Conservation (phyloP, 2,329 filamentous ascomycete species). For the Fusarium musae region DNA sequence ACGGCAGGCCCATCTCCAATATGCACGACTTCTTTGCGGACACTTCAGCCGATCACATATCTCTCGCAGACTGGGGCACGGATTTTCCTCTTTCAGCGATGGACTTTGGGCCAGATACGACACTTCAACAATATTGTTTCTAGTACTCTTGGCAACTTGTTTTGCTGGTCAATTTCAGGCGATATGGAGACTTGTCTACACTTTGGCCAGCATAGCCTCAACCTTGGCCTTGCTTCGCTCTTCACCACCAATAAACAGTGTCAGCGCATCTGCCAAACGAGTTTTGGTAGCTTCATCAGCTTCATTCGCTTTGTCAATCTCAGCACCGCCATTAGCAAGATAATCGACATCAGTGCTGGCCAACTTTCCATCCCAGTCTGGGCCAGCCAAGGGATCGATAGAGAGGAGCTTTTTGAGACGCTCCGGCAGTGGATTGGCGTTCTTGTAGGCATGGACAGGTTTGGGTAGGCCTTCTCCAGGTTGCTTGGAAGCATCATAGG, state of each 20-base stretch:
- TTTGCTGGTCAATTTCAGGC: neutral
- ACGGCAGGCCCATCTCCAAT: neutral
- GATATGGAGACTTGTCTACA: neutral
- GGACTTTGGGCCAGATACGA: neutral
- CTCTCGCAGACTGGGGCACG: neutral
- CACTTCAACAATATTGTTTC: neutral
- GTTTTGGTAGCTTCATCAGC: conserved; percentile 51
- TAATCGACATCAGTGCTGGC: conserved; percentile 57
- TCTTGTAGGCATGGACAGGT: conserved; percentile 53
- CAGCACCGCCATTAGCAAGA: conserved; percentile 56
- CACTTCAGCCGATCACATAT: neutral
- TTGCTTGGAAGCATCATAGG: conserved; percentile 51
- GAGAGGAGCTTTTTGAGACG: conserved; percentile 50
- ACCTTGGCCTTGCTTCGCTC: conserved; percentile 52
- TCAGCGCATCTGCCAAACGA: conserved; percentile 53
- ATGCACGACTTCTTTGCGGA: neutral
- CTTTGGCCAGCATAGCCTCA: conserved; percentile 41
- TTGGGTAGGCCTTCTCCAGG: conserved; percentile 54
- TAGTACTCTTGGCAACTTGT: neutral
- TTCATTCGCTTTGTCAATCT: conserved; percentile 55
- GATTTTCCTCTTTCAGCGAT: neutral
- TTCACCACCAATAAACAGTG: conserved; percentile 54
- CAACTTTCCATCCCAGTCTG: conserved; percentile 53
- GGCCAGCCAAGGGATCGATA: conserved; percentile 53
- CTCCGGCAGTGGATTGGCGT: conserved; percentile 47